These are phyloP conservation scores for Rhizophora mangle DNA, from an alignment of 345 rosid species.

Conservation along the genomic window DNA sequence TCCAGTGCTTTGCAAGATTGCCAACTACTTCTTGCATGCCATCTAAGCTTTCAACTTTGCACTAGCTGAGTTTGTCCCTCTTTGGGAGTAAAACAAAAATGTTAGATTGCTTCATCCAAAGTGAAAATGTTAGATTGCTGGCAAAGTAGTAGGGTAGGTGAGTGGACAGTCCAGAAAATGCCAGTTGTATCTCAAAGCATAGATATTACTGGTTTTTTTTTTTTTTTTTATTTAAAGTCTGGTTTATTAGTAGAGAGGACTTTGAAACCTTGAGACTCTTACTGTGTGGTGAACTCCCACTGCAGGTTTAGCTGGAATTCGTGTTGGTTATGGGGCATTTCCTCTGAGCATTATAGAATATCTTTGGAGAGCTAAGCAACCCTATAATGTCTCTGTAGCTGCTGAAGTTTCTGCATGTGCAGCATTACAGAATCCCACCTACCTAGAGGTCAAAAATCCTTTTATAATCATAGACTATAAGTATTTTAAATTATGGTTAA, in stretches of 20 bases:
- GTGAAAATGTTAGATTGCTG: too few species aligned
- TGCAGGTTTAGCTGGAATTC: conserved; percentile 86
- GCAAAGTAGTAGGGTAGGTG: too few species aligned
- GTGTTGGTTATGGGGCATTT: conserved; percentile 97
- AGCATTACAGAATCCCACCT: conserved; percentile 64
- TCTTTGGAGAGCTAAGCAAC: conserved; percentile 92
- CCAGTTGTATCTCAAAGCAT: too few species aligned
- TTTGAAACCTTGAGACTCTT: not conserved
- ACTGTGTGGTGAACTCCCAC: not conserved
- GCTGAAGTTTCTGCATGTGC: conserved; percentile 94
- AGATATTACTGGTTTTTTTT: not conserved
- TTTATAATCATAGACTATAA: not conserved
- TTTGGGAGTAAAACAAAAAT: too few species aligned
- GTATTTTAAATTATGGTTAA: not conserved
- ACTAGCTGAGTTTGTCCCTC: too few species aligned
- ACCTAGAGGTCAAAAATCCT: conserved; percentile 54
- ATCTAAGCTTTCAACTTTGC: too few species aligned
- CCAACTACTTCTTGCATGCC: too few species aligned
- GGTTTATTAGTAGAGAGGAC: not conserved
- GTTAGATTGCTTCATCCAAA: too few species aligned
- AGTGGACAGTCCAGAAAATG: too few species aligned
- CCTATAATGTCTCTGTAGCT: conserved; percentile 91
- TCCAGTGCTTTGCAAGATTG: too few species aligned
- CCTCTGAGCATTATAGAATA: conserved; percentile 80
- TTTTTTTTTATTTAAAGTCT: not conserved